Evolutionary conservation across 2,329 filamentous ascomycete genomes (phyloP).

Genomic region (Aureobasidium mangrovei): DNA sequence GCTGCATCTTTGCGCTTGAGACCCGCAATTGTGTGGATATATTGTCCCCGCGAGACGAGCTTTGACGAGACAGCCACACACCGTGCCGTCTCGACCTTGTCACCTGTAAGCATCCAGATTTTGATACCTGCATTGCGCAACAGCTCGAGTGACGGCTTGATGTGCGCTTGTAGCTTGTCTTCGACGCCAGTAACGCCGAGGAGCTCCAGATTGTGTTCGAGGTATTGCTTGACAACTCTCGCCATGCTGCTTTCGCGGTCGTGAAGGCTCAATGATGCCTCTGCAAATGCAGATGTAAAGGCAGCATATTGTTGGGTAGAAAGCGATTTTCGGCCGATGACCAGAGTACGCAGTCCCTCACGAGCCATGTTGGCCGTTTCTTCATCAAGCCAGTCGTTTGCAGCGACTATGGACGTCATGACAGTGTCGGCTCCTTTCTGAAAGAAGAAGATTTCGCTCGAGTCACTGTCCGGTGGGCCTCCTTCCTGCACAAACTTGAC

Average conservation of each 20-base stretch:
- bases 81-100: conserved; percentile 95
- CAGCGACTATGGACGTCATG: conserved; percentile 89
- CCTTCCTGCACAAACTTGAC: conserved; percentile 60
- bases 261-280: conserved; percentile 71
- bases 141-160: conserved; percentile 90
- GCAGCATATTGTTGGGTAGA: conserved; percentile 70
- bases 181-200: conserved; percentile 97
- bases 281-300: conserved; percentile 65
- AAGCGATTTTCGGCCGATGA: conserved; percentile 85
- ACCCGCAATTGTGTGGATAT: conserved; percentile 78
- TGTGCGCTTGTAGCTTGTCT: conserved; percentile 89
- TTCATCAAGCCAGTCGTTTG: conserved; percentile 98
- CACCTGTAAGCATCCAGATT: conserved; percentile 99
- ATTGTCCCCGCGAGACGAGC: conserved; percentile 84
- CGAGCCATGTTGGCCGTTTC: conserved; percentile 99
- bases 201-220: conserved; percentile 84
- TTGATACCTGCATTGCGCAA: conserved; percentile 96
- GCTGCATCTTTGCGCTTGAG: conserved; percentile 74
- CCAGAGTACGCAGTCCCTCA: conserved; percentile 86
- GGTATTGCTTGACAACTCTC: conserved; percentile 64
- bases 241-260: conserved; percentile 77
- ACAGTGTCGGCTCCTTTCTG: conserved; percentile 98
- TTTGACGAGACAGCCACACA: conserved; percentile 95
- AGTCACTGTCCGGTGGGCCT: conserved; percentile 37
- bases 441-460: conserved; percentile 85